Conservation (phyloP, 106 monocot genomes). For the Dendrobium officinale region DNA sequence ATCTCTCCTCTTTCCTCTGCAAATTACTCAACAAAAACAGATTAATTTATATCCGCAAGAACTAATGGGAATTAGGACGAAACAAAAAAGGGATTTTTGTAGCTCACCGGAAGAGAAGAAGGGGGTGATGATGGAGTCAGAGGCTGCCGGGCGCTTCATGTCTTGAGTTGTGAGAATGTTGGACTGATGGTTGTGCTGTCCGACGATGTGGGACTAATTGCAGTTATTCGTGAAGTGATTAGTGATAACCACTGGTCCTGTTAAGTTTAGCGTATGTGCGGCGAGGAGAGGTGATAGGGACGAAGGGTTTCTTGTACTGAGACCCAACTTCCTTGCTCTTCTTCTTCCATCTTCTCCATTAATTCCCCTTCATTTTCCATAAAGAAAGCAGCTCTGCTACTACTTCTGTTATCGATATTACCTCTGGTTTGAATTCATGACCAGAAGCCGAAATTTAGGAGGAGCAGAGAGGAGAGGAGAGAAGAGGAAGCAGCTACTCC, state of each 20-base stretch:
- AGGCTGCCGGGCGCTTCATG: slow-evolving; percentile 49
- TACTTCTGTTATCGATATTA: not conserved
- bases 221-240: not conserved
- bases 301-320: not conserved
- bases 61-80: not conserved
- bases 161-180: not conserved
- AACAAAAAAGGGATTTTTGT: not conserved
- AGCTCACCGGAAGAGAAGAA: slow-evolving; percentile 6
- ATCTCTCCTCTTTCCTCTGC: slow-evolving; percentile 6
- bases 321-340: not conserved
- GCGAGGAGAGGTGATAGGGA: not conserved
- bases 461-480: too few relatives aligned
- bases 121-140: slow-evolving; percentile 24
- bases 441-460: not conserved
- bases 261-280: not conserved
- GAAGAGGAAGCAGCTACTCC: not conserved
- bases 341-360: not conserved
- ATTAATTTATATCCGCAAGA: not conserved
- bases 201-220: not conserved
- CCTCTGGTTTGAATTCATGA: not conserved
- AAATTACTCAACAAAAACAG: not conserved
- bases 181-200: not conserved
- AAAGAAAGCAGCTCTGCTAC: not conserved
- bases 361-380: not conserved
- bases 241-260: not conserved